These are phyloP conservation scores for Ramaria rubella DNA, from an alignment of 768 basidiomycete genomes.

Conservation along the genomic window DNA sequence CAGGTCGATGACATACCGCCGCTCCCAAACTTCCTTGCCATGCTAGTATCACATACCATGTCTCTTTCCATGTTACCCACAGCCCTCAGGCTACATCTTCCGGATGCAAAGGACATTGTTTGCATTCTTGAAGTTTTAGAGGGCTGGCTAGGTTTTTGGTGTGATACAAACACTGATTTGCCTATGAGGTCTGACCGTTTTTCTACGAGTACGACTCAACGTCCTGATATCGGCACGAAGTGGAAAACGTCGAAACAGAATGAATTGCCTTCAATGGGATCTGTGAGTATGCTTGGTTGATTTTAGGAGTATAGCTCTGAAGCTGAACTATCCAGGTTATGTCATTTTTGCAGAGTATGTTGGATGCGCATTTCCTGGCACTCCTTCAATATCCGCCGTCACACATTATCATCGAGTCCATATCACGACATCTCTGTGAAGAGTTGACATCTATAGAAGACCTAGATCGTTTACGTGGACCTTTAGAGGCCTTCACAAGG, in stretches of 20 bases:
- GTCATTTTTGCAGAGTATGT: constrained; percentile 52
- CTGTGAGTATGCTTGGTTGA: not conserved
- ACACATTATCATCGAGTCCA: constrained; percentile 42
- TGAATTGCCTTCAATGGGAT: constrained; percentile 2
- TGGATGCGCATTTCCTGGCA: constrained; percentile 67
- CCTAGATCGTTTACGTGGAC: constrained; percentile 51
- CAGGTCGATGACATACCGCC: constrained; percentile 35
- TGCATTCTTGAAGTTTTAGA: constrained; percentile 42
- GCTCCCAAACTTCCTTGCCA: constrained; percentile 31
- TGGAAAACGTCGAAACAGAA: not conserved
- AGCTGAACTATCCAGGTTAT: constrained; percentile 38
- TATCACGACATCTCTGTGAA: constrained; percentile 47
- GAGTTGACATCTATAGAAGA: constrained; percentile 46
- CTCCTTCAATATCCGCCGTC: constrained; percentile 60
- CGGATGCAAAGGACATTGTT: constrained; percentile 43
- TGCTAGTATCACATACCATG: constrained; percentile 35
- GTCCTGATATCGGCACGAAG: not conserved
- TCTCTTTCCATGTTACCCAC: constrained; percentile 37
- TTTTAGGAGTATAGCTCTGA: not conserved
- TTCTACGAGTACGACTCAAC: not conserved
- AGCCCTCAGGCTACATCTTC: constrained; percentile 45
- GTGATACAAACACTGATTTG: constrained; percentile 19
- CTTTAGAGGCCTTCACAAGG: constrained; percentile 55
- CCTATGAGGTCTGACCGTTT: not conserved
- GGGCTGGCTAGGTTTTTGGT: constrained; percentile 38